A percentile compares a stretch with the other conserved stretches of the same genome.
These are phyloP conservation scores for Berberis thunbergii DNA, from an alignment of 164 flowering plant genomes.

Conservation along the genomic window DNA sequence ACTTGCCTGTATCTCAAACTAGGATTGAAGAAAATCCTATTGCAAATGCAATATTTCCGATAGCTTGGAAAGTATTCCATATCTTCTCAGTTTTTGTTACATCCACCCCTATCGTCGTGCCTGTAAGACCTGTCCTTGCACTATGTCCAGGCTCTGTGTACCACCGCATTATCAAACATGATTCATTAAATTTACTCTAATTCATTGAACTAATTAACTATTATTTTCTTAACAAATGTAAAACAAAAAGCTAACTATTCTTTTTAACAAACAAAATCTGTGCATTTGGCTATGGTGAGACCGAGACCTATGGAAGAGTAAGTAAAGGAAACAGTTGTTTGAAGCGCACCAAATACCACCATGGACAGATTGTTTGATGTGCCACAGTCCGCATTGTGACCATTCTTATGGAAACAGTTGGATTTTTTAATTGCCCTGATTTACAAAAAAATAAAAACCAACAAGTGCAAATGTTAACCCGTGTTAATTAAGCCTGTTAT, in stretches of 20 bases:
- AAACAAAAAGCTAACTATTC: too few relatives aligned
- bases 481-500: not conserved
- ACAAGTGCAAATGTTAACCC: not conserved
- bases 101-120: conserved; percentile 61
- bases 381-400: conserved; percentile 29
- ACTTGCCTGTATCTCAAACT: conserved; percentile 74
- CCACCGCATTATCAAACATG: not conserved
- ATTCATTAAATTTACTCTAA: not conserved
- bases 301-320: conserved; percentile 57
- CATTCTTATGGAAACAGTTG: conserved; percentile 40
- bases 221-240: too few relatives aligned
- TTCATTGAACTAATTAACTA: not conserved
- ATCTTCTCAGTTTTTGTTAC: conserved; percentile 62
- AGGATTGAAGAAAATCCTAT: conserved; percentile 79
- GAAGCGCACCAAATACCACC: conserved; percentile 26
- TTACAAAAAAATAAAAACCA: not conserved
- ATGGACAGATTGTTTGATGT: conserved; percentile 31
- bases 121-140: conserved; percentile 55
- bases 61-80: conserved; percentile 73
- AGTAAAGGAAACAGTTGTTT: conserved; percentile 44
- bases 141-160: conserved; percentile 25
- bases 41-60: conserved; percentile 94
- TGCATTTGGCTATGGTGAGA: conserved; percentile 38
- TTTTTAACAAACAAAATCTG: conserved; percentile 18
- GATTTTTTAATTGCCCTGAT: conserved; percentile 47